phyloP scores from a whole-genome alignment of 768 basidiomycete species.

The Leccinum obscurum region DNA sequence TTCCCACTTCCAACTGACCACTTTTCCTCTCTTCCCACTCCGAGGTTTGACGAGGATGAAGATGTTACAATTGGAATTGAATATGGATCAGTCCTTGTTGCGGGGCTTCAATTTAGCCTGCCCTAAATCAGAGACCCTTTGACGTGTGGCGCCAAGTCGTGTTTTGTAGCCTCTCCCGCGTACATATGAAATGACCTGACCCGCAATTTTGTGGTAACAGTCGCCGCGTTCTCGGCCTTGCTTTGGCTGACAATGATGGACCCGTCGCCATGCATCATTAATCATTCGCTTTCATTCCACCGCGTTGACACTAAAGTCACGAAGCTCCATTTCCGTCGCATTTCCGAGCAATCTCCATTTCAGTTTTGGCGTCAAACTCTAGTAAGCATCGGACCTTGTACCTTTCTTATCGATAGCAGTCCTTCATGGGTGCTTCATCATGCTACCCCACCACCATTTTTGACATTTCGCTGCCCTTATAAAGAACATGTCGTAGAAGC shows the following conservation, averaged over 20 bases:
- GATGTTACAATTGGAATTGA: slow-evolving; percentile 32
- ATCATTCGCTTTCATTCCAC: slow-evolving; percentile 19
- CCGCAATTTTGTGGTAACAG: slow-evolving; percentile 3
- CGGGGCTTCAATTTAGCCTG: slow-evolving; percentile 27
- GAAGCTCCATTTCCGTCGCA: slow-evolving; percentile 25
- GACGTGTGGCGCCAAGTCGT: slow-evolving; percentile 26
- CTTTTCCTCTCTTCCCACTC: slow-evolving; percentile 67
- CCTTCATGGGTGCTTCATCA: slow-evolving; percentile 17
- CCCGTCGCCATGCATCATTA: slow-evolving; percentile 6
- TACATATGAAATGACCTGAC: slow-evolving; percentile 11
- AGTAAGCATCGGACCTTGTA: slow-evolving; percentile 26
- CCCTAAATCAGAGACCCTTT: slow-evolving; percentile 33
- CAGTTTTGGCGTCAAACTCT: slow-evolving; percentile 18
- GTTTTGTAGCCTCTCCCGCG: background rate
- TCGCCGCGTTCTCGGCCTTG: slow-evolving; percentile 15
- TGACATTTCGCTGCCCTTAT: slow-evolving; percentile 27
- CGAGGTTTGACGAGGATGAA: slow-evolving; percentile 53
- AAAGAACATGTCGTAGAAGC: slow-evolving; percentile 26
- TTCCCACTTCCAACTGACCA: slow-evolving; percentile 73
- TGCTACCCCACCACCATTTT: slow-evolving; percentile 16
- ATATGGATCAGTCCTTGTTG: background rate
- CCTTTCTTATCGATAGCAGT: slow-evolving; percentile 33
- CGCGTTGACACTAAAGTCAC: slow-evolving; percentile 13
- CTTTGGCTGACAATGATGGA: slow-evolving; percentile 6
- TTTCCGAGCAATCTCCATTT: slow-evolving; percentile 23